Evolutionary conservation across 2,329 filamentous ascomycete genomes (phyloP), one percentile per base, ranked within the genome.

Genomic region (Cladosporium cucumerinum): DNA sequence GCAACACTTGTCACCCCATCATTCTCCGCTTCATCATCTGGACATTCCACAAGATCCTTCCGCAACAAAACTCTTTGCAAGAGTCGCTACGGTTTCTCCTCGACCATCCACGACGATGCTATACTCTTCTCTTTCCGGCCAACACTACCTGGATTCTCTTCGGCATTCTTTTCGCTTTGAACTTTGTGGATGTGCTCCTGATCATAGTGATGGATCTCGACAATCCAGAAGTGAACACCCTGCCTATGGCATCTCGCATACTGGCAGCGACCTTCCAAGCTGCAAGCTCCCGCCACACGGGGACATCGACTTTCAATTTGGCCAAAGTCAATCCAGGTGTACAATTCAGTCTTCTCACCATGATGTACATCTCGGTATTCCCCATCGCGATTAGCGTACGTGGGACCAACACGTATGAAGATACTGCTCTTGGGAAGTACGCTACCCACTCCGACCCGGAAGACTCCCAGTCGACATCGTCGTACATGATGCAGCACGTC

Each of bases 381-480:
- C 87, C 87, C 0, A 82, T 88, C 25, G 83, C 85, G 28, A 86
- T 89, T 65, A 86, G 84, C 0, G 85, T 89, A 77, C 84, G 88
- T 30, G 86, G 88, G 72, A 89, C 87, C 46, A 91, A 91, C 71
- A 85, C 89, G 32, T 91, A 91, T 72, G 88, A 91, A 72, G 88
- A 91, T 71, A 81, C 86, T 7, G 87, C 85, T 0, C 78, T 91
- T 1, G 87, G 87, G 0, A 84, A 88, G 34, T 86, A 87, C 65
- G 76, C 72, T 65, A 55, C 23, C 68, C 68, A 51, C 59, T 48
- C 54, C n/a, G 30, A 60, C 39, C 49, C 58, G 18, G 23, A 63
- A 12, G 59, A 59, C 11, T 18, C 26, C 5, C 69, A 25, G 64
- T 65, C 18, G 67, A 68, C 18, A 67, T 80, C 48, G 81, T 84